Evolutionary conservation across 2,329 filamentous ascomycete genomes (phyloP), one percentile per base, ranked within the genome.

Genomic region (Pestalotiopsis fici): DNA sequence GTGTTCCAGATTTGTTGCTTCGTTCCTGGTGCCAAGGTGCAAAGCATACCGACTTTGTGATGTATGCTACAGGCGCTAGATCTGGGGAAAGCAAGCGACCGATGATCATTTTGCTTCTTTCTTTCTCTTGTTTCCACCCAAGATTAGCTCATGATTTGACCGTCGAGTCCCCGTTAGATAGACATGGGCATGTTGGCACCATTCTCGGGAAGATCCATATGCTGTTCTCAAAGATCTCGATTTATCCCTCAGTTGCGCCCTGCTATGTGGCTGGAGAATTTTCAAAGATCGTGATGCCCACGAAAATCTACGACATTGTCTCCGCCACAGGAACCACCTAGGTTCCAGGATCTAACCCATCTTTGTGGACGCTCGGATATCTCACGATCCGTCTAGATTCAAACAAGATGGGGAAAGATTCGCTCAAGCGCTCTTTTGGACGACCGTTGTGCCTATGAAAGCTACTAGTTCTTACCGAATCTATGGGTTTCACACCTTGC

Each of bases 381-480:
- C 43, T 50, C 43, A 6, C 43, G 15, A 50, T 50, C 31, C 21
- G n/a, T 31, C 57, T 60, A 60, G 57, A 39, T 60, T 50, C 43
- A 50, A 50, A 50, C 18, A 18, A 37, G 11, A 60, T 37, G 57
- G 28, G 21, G 57, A 15, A 35, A 27, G 7, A 13, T 60, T 35
- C 21, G 57, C 35, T 47, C 35, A 28, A 50, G 31, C 59, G 59
- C 37, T 62, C 21, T 11, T 39, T 39, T 60, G 31, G 55, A 57
- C 27, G 23, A 27, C 27, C 23, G 55, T 57, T 27, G 23, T 57
- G 55, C 23, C 27, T 18, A 27, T 25, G 35, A 35, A 35, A 35
- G 21, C 37, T 62, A 62, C 37, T 62, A 62, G 59, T 62, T 62
- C 37, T n/a, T 62, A 62, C 59, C 59, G 31, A 35, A 18, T 43